Base-by-base conservation (phyloP, 345 rosid species). In the Acer campestre region DNA sequence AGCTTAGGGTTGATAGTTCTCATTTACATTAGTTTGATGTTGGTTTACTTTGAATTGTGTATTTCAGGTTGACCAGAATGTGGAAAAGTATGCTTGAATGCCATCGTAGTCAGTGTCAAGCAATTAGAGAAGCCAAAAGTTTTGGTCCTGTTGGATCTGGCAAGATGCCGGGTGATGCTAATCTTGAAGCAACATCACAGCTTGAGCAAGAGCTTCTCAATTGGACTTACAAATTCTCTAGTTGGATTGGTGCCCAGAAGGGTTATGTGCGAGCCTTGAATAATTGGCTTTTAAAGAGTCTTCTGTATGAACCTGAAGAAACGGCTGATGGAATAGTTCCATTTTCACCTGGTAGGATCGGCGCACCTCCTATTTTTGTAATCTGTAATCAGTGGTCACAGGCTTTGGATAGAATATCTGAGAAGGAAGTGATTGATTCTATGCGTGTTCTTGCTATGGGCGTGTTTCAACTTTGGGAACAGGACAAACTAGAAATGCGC, bases 381-480 rank as follows among this genome's bases (percentile, higher is more conserved):
- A 91, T 97, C 51, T 97, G 99, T 81, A 86, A 97, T 83, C 99
- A 93, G 78, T 97, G 99, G 99, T 86, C 95, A 44, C 93, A 92
- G 83, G 90, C 93, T 76, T 46, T 97, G 79, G 93, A 88, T 2
- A 81, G 92, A 65, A 84, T 93, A 84, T 91, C 97, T 1, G 99
- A 94, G 84, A 90, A 83, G 85, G 97, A 91, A 91, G 99, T 94
- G 40, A 78, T 97, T 48, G 83, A 83, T 38, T 89, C 99, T 10
- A 87, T 97, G 96, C 87, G 85, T 44, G 63, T 81, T 25, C 92
- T 97, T 82, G 89, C 91, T 4, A 84, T 20, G 46, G 83, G 89
- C 6, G 92, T 97, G 82, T 77, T 86, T 85, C 92, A 90, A 82
- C 86, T 91, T 18, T 90, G 97, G 95, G 98, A 97, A 77, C 93